Evolutionary conservation across 768 basidiomycete species (phyloP).

Genomic region (Leccinum uliginosum): DNA sequence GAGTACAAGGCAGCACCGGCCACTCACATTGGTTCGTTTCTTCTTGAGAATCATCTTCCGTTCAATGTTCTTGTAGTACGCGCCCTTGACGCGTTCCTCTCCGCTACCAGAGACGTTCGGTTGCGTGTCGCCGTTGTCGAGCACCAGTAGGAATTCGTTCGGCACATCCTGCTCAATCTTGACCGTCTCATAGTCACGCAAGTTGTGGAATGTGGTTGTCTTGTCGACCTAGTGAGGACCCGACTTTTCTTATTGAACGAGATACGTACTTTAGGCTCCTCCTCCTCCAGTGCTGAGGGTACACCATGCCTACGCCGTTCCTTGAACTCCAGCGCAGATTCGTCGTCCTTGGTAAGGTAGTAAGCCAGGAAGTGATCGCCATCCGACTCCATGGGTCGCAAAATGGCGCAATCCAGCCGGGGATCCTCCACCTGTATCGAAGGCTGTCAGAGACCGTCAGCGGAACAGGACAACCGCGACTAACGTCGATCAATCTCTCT

Average conservation of each 20-base stretch:
- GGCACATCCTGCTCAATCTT: constrained; percentile 84
- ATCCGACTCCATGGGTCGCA: constrained; percentile 84
- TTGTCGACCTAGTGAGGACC: constrained; percentile 17
- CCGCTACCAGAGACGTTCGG: constrained; percentile 34
- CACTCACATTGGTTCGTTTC: constrained; percentile 70
- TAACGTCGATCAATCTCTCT: constrained; percentile 66
- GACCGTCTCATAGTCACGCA: constrained; percentile 83
- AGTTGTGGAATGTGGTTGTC: constrained; percentile 70
- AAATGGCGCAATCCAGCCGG: constrained; percentile 77
- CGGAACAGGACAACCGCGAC: constrained; percentile 17
- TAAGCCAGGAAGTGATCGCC: constrained; percentile 86
- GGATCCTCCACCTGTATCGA: constrained; percentile 63
- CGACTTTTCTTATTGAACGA: not conserved
- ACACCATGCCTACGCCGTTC: constrained; percentile 41
- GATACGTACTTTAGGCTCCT: constrained; percentile 50
- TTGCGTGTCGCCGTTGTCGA: constrained; percentile 54
- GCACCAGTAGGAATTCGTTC: constrained; percentile 76
- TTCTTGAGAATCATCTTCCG: constrained; percentile 86
- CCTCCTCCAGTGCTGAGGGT: constrained; percentile 45
- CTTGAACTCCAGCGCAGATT: constrained; percentile 64
- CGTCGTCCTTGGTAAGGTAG: constrained; percentile 76
- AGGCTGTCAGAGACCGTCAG: not conserved
- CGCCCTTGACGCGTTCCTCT: constrained; percentile 53
- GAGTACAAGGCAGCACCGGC: not conserved
- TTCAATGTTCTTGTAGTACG: constrained; percentile 86